Percentiles rank a stretch among this genome's conserved stretches.
These are phyloP conservation scores for Solanum clarkiae DNA, from an alignment of 257 asterid genomes.

Conservation along the genomic window DNA sequence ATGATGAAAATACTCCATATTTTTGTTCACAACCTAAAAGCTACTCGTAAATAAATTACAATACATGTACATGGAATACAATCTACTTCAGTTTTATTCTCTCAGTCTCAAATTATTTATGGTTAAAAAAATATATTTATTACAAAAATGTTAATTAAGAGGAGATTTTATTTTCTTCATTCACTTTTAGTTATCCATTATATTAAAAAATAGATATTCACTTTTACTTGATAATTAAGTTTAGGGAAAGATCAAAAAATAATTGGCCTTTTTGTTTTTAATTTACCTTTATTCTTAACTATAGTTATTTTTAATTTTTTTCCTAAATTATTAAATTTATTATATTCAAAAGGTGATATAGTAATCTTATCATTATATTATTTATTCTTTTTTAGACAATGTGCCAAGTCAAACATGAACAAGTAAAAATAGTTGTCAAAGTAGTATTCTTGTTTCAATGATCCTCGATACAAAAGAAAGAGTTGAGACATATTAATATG, in stretches of 20 bases:
- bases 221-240: background rate
- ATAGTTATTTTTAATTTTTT: background rate
- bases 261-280: background rate
- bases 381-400: background rate
- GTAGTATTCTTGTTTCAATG: too few relatives aligned
- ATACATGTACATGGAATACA: background rate
- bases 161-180: background rate
- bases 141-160: background rate
- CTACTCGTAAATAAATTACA: background rate
- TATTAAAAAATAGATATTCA: background rate
- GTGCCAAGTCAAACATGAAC: background rate
- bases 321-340: background rate
- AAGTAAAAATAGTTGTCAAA: background rate
- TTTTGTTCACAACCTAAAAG: background rate
- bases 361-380: background rate
- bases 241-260: background rate
- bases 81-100: background rate
- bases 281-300: background rate
- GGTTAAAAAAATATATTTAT: too few relatives aligned
- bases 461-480: too few relatives aligned
- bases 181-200: rapidly evolving
- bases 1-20: background rate
- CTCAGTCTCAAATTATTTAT: background rate
- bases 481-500: too few relatives aligned
- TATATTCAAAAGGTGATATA: background rate